Evolutionary conservation across 106 monocot species (phyloP).

Genomic region (Dendrobium officinale): DNA sequence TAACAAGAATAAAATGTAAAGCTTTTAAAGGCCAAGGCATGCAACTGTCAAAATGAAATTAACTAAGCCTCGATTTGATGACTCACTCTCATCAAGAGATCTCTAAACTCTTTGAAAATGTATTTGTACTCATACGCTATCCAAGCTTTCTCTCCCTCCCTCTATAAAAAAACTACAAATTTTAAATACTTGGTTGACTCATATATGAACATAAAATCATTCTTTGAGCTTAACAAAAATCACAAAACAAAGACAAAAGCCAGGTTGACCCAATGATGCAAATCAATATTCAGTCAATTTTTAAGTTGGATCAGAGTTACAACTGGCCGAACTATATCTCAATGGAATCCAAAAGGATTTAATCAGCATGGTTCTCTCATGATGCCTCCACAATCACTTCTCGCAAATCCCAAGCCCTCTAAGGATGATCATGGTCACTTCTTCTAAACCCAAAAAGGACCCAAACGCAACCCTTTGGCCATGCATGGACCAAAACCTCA

Average conservation of each 20-base stretch:
- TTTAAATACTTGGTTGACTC: not conserved
- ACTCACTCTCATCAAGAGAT: not conserved
- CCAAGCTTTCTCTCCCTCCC: not conserved
- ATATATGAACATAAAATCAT: not conserved
- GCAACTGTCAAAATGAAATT: not conserved
- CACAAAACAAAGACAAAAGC: not conserved
- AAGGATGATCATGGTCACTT: too few species aligned
- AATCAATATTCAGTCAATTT: not conserved
- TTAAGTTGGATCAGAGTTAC: too few species aligned
- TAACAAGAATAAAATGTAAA: not conserved
- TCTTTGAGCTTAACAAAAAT: not conserved
- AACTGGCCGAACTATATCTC: too few species aligned
- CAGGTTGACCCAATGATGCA: not conserved
- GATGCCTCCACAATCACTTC: too few species aligned
- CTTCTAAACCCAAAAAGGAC: too few species aligned
- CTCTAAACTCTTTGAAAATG: not conserved
- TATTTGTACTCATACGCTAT: not conserved
- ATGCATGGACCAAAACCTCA: too few species aligned
- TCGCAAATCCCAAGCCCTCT: too few species aligned
- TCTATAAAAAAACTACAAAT: not conserved
- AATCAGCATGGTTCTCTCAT: too few species aligned
- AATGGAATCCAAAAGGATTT: too few species aligned
- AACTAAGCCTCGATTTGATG: not conserved
- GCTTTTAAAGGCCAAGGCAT: not conserved
- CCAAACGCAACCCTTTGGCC: too few species aligned